A percentile compares a stretch with the other conserved stretches of the same genome.
phyloP scores from a whole-genome alignment of 176 grass and related monocot genomes.

The Chloris gayana region DNA sequence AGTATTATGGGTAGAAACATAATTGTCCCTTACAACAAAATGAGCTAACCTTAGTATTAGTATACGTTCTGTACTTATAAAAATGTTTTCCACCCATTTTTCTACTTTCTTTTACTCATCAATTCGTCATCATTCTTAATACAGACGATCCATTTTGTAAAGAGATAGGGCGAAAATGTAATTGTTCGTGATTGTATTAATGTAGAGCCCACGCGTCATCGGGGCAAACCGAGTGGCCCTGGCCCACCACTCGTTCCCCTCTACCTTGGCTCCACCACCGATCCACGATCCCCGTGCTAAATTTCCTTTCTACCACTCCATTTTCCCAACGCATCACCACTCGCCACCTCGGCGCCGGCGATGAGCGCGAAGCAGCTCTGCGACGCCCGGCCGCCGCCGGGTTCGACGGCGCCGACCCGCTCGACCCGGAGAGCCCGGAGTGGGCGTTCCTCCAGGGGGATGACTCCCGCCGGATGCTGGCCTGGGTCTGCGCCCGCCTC shows the following conservation, averaged over 20 bases:
- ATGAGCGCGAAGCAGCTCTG: slow-evolving; percentile 79
- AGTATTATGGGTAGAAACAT: too few species aligned
- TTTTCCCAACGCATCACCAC: not conserved
- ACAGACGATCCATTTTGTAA: too few species aligned
- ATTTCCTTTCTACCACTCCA: not conserved
- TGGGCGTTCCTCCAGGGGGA: slow-evolving; percentile 96
- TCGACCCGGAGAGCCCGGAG: slow-evolving; percentile 82
- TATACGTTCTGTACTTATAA: too few species aligned
- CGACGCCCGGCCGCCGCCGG: slow-evolving; percentile 60
- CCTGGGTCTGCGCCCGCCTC: slow-evolving; percentile 83
- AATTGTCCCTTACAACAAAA: too few species aligned
- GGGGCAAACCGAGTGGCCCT: not conserved
- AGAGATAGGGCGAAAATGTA: too few species aligned
- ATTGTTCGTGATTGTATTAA: not conserved
- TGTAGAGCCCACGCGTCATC: not conserved
- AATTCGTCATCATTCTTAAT: too few species aligned
- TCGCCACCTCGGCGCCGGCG: slow-evolving; percentile 2
- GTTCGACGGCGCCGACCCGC: slow-evolving; percentile 62
- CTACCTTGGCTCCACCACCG: not conserved
- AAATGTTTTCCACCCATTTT: too few species aligned
- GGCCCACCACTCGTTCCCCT: not conserved
- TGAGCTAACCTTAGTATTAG: too few species aligned
- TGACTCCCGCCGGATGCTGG: slow-evolving; percentile 66
- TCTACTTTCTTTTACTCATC: too few species aligned
- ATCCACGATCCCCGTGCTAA: not conserved